These are phyloP conservation scores for Rugonectria rugulosa DNA, from an alignment of 2,329 filamentous ascomycete species.

Conservation along the genomic window DNA sequence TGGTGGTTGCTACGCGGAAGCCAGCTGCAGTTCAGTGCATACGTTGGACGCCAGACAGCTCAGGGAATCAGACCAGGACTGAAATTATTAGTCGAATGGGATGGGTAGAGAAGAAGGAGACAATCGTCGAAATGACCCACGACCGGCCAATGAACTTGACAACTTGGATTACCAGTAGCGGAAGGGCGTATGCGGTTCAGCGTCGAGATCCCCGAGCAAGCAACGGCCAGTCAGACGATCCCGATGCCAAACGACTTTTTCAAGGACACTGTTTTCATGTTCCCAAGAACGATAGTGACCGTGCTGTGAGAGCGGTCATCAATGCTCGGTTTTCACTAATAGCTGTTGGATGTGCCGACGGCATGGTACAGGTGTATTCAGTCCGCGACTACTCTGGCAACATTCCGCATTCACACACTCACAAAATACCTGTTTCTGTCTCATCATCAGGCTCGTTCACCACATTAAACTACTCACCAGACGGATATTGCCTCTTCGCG, in stretches of 20 bases:
- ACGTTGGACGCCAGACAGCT: conserved; percentile 86
- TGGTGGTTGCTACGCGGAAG: conserved; percentile 89
- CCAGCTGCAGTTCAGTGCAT: conserved; percentile 97
- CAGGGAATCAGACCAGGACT: conserved; percentile 85
- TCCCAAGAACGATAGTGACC: conserved; percentile 65
- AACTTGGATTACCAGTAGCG: conserved; percentile 90
- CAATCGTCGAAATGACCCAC: conserved; percentile 85
- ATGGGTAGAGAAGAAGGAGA: conserved; percentile 81
- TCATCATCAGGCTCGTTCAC: conserved; percentile 74
- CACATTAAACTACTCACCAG: conserved; percentile 85
- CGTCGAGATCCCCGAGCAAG: conserved; percentile 58
- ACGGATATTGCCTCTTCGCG: conserved; percentile 95
- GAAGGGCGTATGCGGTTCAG: conserved; percentile 90
- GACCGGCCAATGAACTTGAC: conserved; percentile 96
- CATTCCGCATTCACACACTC: conserved; percentile 83
- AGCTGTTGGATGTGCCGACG: conserved; percentile 82
- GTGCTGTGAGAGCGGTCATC: conserved; percentile 79
- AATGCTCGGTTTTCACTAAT: conserved; percentile 96
- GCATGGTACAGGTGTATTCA: conserved; percentile 86
- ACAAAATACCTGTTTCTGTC: conserved; percentile 73
- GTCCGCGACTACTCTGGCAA: conserved; percentile 94
- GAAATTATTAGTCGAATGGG: conserved; percentile 87
- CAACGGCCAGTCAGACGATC: conserved; percentile 50
- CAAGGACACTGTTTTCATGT: conserved; percentile 90
- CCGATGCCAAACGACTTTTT: conserved; percentile 74